Evolutionary conservation across 1,284 basidiomycete species (phyloP).

Genomic region (Omphalotus olearius): DNA sequence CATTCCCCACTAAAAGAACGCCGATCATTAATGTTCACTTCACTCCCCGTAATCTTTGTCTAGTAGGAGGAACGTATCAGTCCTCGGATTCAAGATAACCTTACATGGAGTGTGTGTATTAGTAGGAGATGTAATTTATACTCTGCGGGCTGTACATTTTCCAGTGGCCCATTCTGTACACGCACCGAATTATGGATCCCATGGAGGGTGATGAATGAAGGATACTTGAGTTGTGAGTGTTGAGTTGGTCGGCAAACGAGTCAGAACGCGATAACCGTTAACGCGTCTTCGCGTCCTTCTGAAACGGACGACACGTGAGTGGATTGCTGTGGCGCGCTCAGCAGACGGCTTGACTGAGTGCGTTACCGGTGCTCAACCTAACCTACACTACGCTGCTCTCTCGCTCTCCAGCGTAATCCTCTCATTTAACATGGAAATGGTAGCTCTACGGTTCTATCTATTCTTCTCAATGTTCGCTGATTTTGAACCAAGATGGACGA

Average conservation of each 20-base stretch:
- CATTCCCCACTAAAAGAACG: conserved; percentile 94
- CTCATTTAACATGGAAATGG: not conserved
- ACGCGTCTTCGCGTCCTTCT: no score
- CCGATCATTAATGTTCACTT: conserved; percentile 92
- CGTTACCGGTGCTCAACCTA: no score
- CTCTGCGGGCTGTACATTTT: not conserved
- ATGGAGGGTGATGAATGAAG: no score
- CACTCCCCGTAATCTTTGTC: conserved; percentile 89
- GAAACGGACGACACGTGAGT: no score
- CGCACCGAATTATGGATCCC: no score
- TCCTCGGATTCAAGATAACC: conserved; percentile 51
- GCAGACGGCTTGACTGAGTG: no score
- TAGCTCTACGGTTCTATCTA: not conserved
- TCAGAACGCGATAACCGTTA: no score
- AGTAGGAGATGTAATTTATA: not conserved
- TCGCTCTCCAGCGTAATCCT: not conserved
- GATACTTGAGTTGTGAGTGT: no score
- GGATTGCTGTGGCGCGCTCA: no score
- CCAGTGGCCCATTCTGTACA: no score
- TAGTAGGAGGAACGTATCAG: conserved; percentile 76
- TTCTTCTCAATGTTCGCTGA: not conserved
- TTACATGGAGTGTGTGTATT: not conserved
- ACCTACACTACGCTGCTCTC: no score
- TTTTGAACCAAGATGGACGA: conserved; percentile 11
- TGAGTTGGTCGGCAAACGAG: no score